These are phyloP conservation scores for Umbilicus rupestris DNA, from an alignment of 164 flowering plant species.

Conservation along the genomic window DNA sequence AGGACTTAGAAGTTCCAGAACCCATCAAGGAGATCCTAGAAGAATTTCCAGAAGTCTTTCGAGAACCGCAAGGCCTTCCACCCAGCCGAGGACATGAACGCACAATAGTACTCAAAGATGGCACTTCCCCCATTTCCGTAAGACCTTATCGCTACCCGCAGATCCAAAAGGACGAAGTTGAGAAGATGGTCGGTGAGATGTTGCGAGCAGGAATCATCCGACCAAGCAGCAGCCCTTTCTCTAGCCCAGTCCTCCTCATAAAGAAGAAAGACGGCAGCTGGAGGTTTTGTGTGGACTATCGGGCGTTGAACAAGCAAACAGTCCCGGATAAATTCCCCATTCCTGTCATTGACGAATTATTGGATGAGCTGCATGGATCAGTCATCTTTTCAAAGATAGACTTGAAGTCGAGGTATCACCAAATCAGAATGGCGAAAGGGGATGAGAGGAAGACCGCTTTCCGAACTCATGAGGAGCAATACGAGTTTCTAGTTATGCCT, in stretches of 20 bases:
- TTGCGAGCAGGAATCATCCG: neutral
- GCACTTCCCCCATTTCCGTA: neutral
- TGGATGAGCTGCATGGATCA: neutral
- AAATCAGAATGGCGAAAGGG: neutral
- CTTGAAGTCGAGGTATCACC: neutral
- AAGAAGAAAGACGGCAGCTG: neutral
- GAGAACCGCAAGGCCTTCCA: neutral
- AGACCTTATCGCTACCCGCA: neutral
- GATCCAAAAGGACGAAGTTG: neutral
- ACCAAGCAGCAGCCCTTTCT: neutral
- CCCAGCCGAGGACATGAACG: neutral
- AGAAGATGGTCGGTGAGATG: neutral
- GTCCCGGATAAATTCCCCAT: neutral
- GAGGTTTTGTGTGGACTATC: no score
- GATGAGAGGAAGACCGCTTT: neutral
- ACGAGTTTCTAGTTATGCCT: neutral
- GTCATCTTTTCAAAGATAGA: neutral
- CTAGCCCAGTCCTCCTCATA: neutral
- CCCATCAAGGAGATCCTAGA: no score
- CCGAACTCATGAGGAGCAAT: neutral
- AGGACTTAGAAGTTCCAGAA: no score
- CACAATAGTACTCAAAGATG: no score
- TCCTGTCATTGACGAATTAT: neutral
- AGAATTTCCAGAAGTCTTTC: no score
- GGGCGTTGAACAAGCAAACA: neutral